Evolutionary conservation across 2,329 filamentous ascomycete genomes (phyloP).

Genomic region (Alternaria solani): DNA sequence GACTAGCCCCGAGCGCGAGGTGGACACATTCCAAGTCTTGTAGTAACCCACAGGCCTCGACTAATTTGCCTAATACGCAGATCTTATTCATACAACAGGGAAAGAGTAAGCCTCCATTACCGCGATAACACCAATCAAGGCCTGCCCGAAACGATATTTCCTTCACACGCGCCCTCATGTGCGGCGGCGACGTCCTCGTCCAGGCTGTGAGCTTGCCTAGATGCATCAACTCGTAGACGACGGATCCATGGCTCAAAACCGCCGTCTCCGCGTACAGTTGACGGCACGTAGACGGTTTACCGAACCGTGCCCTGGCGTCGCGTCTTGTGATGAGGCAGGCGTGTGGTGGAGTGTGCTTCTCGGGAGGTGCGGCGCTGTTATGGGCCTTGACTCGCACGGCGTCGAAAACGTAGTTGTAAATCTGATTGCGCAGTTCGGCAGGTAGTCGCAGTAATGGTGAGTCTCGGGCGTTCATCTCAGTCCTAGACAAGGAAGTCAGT

Average conservation of each 20-base stretch:
- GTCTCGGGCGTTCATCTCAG: conserved; percentile 7
- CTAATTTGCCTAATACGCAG: neutral
- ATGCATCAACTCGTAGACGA: neutral
- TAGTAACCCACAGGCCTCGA: neutral
- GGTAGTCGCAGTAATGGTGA: conserved; percentile 24
- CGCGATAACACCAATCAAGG: neutral
- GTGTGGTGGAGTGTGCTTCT: neutral
- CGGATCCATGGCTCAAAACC: neutral
- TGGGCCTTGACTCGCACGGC: neutral
- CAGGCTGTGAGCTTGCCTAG: neutral
- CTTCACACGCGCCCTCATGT: neutral
- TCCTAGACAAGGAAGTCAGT: neutral
- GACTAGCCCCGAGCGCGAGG: no score
- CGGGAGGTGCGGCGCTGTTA: no score
- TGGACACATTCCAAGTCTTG: neutral
- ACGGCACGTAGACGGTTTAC: neutral
- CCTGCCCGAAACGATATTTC: neutral
- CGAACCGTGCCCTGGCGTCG: neutral
- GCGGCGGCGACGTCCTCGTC: neutral
- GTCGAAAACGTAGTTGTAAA: conserved; percentile 10
- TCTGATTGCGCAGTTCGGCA: conserved; percentile 17
- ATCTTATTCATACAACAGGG: no score
- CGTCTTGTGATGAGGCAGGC: neutral
- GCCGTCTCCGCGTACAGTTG: neutral
- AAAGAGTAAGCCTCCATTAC: no score